Conservation (phyloP, 495 filamentous ascomycete species). For the Trichoderma reesei region DNA sequence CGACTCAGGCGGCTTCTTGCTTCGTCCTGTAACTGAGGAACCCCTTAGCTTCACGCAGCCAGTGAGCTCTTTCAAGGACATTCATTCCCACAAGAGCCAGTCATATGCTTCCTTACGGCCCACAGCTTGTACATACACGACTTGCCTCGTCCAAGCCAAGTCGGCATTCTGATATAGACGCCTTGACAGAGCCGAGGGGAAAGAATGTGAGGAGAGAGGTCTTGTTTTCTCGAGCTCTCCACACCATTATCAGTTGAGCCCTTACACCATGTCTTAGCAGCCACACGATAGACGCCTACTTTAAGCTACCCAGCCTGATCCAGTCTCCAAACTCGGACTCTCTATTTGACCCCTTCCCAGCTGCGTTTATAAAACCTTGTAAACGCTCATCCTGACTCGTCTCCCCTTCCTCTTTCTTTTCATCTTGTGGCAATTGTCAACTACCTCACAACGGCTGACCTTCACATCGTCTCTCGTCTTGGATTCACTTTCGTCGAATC, state of each 20-base stretch:
- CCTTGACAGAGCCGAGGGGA: background rate
- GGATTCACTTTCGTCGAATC: background rate
- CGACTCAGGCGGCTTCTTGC: background rate
- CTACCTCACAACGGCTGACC: background rate
- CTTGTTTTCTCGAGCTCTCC: background rate
- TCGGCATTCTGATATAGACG: background rate
- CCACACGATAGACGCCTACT: slow-evolving; percentile 1
- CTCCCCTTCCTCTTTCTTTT: background rate
- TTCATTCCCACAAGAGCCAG: background rate
- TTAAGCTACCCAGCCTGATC: background rate
- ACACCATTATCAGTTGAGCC: background rate
- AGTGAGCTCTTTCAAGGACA: background rate
- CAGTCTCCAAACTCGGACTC: background rate
- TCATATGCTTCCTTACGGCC: background rate
- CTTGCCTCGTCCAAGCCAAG: background rate
- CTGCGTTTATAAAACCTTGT: background rate
- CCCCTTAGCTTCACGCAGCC: background rate
- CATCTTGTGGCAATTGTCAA: background rate
- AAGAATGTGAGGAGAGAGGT: background rate
- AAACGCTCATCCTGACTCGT: background rate
- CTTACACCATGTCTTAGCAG: background rate
- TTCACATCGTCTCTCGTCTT: background rate
- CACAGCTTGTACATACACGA: slow-evolving; percentile 1
- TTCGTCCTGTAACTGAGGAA: background rate
- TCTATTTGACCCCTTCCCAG: background rate